phyloP scores from a whole-genome alignment of 768 basidiomycete genomes.

The Termitomyces sp. region DNA sequence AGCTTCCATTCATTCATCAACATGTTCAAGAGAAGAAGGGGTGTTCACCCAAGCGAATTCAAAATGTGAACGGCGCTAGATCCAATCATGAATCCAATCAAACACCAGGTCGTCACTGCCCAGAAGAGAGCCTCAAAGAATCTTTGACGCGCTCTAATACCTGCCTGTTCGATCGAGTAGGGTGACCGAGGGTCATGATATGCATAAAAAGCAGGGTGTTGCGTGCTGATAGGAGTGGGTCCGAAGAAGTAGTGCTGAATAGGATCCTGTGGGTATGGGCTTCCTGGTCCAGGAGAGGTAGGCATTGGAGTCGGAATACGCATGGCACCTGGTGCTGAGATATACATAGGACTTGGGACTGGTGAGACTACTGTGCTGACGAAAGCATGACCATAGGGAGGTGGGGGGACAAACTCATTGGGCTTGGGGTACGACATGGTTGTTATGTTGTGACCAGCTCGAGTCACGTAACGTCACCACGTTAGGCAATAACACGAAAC shows the following conservation, averaged over 20 bases:
- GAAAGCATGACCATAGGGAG: slow-evolving; percentile 1
- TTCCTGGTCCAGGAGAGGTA: slow-evolving; percentile 1
- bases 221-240: slow-evolving; percentile 32
- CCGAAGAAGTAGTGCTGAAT: slow-evolving; percentile 23
- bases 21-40: neutral
- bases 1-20: neutral
- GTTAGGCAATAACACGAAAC: no score
- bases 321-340: neutral
- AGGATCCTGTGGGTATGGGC: neutral
- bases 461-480: neutral
- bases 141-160: slow-evolving; percentile 30
- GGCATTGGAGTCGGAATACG: neutral
- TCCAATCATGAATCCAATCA: slow-evolving; percentile 21
- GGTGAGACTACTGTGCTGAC: neutral
- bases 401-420: neutral
- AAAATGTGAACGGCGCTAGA: neutral
- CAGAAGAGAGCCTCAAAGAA: slow-evolving; percentile 20
- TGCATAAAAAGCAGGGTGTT: slow-evolving; percentile 28
- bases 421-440: slow-evolving; percentile 1
- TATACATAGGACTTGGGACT: neutral
- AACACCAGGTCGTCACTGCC: slow-evolving; percentile 9
- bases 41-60: neutral
- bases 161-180: slow-evolving; percentile 23
- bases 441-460: neutral
- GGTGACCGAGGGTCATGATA: slow-evolving; percentile 32